Evolutionary conservation across 148 eudicot genomes (phyloP).

Genomic region (Linanthus parryae): DNA sequence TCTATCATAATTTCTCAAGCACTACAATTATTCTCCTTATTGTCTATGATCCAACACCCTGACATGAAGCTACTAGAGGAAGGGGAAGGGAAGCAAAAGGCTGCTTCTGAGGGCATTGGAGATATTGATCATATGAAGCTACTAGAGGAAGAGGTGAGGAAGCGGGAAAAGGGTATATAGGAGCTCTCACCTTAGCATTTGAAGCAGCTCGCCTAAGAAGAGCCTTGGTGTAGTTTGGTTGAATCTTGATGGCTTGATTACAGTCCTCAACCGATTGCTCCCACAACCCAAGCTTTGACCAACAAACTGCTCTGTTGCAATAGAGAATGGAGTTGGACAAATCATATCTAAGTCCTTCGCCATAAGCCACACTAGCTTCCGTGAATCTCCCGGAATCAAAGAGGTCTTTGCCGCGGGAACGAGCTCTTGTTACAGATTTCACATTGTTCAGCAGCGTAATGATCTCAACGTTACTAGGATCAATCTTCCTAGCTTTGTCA

Average conservation of each 20-base stretch:
- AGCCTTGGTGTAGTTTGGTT: conserved; percentile 36
- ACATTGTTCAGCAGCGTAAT: conserved; percentile 32
- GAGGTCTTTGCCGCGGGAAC: conserved; percentile 30
- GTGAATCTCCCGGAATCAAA: conserved; percentile 30
- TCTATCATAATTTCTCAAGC: no score
- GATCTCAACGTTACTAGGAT: conserved; percentile 26
- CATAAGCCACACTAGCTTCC: conserved; percentile 37
- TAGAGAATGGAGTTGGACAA: conserved; percentile 30
- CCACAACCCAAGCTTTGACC: conserved; percentile 43
- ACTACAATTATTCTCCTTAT: no score
- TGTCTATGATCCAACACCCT: no score
- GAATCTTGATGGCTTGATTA: conserved; percentile 34
- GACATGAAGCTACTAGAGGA: no score
- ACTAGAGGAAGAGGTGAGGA: no score
- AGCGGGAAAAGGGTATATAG: no score
- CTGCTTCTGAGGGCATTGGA: no score
- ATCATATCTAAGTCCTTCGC: conserved; percentile 34
- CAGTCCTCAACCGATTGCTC: conserved; percentile 36
- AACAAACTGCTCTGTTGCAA: conserved; percentile 43
- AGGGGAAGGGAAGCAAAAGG: no score
- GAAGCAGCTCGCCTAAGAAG: conserved; percentile 39
- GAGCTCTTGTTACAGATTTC: conserved; percentile 29
- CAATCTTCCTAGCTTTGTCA: conserved; percentile 30
- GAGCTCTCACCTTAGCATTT: conserved; percentile 36
- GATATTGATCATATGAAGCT: no score